Conservation (phyloP, 352 stramenopile species). For the Peronospora tabacina region DNA sequence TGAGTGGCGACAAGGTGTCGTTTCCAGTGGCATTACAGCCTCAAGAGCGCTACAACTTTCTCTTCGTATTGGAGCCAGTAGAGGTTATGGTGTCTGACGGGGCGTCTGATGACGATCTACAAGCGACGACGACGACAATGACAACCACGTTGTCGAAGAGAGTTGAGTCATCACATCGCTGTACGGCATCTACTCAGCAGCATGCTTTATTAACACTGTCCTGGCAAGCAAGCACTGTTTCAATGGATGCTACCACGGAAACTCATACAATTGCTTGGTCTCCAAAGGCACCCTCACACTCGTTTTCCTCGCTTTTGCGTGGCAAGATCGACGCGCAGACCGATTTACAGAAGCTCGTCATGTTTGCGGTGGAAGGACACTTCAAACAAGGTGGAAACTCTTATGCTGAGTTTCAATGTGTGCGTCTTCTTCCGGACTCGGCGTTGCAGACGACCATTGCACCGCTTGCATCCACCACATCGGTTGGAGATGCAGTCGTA, state of each 20-base stretch:
- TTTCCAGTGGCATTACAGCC: slow-evolving; percentile 51
- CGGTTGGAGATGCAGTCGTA: slow-evolving; percentile 13
- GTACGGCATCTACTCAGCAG: slow-evolving; percentile 15
- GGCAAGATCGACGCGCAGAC: slow-evolving; percentile 6
- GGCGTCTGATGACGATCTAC: slow-evolving; percentile 8
- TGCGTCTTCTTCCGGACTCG: slow-evolving; percentile 35
- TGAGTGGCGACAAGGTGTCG: slow-evolving; percentile 33
- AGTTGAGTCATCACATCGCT: slow-evolving; percentile 8
- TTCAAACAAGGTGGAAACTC: slow-evolving; percentile 6
- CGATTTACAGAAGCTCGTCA: slow-evolving; percentile 15
- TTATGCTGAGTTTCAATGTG: slow-evolving; percentile 25
- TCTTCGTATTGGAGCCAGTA: slow-evolving; percentile 37
- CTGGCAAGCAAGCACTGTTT: slow-evolving; percentile 35
- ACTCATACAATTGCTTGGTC: slow-evolving; percentile 65
- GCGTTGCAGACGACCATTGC: slow-evolving; percentile 39
- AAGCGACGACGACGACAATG: slow-evolving; percentile 5
- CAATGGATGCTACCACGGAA: slow-evolving; percentile 43
- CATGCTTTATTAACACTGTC: slow-evolving; percentile 57
- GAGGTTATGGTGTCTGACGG: slow-evolving; percentile 9
- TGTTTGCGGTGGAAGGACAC: slow-evolving; percentile 9
- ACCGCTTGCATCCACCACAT: slow-evolving; percentile 19
- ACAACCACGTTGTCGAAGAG: slow-evolving; percentile 14
- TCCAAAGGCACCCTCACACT: slow-evolving; percentile 16
- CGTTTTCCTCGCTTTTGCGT: slow-evolving; percentile 10
- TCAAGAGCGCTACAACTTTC: slow-evolving; percentile 60